Evolutionary conservation across 176 grass and related monocot species (phyloP).

Genomic region (Hordeum marinum): DNA sequence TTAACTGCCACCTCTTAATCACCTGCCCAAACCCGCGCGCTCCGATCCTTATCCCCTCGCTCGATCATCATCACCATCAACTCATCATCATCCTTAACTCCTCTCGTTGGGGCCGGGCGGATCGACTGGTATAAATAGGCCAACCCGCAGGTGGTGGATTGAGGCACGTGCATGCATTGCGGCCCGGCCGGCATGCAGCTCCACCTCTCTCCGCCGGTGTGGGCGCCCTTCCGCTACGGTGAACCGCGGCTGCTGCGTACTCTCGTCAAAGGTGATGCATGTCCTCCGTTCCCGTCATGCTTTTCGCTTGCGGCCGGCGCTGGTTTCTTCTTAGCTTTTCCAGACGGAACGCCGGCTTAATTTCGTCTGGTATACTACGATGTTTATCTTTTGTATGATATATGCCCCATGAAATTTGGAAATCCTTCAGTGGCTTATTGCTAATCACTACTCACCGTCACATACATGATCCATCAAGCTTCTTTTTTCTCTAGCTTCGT

Average conservation of each 20-base stretch:
- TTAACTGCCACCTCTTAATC: neutral
- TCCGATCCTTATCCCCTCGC: neutral
- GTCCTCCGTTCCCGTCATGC: neutral
- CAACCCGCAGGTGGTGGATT: neutral
- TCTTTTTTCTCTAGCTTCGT: no score
- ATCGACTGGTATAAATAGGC: neutral
- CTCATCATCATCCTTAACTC: neutral
- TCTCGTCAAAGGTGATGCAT: neutral
- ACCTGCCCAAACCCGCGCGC: neutral
- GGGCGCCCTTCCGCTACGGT: neutral
- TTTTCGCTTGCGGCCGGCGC: neutral
- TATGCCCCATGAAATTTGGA: no score
- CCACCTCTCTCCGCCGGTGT: neutral
- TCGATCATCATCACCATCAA: neutral
- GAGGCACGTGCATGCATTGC: neutral
- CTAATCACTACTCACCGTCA: no score
- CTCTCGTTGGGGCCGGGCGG: neutral
- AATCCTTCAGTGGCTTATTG: no score
- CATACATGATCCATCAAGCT: no score
- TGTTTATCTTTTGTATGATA: no score
- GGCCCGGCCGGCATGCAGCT: neutral
- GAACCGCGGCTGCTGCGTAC: neutral
- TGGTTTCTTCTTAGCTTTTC: neutral
- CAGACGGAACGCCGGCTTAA: neutral
- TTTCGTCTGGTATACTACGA: no score